phyloP scores from a whole-genome alignment of 805 yeast species.

The Zygotorulaspora florentina region DNA sequence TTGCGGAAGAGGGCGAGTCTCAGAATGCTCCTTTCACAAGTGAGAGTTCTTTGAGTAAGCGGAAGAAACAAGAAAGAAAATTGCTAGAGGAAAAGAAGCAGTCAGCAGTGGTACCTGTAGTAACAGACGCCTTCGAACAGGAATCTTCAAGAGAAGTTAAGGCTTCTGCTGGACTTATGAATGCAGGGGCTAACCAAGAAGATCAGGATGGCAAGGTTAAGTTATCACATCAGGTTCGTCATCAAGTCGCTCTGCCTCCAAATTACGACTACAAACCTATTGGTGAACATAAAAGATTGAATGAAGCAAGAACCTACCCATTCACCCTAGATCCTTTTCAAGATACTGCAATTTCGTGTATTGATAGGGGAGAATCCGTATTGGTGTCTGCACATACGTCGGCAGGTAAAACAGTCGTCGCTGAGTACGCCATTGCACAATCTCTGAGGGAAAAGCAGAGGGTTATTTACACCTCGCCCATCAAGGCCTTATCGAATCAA shows the following conservation, averaged over 20 bases:
- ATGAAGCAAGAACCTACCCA: conserved; percentile 87
- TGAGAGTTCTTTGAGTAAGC: conserved; percentile 20
- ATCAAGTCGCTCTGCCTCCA: conserved; percentile 95
- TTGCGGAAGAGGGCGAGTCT: conserved; percentile 15
- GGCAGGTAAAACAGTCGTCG: conserved; percentile 96
- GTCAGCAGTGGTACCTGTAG: conserved; percentile 60
- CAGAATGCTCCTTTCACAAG: conserved; percentile 3
- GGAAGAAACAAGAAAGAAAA: conserved; percentile 30
- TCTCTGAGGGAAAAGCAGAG: conserved; percentile 87
- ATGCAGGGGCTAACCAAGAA: conserved; percentile 36
- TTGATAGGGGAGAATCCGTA: conserved; percentile 90
- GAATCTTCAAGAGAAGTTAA: conserved; percentile 86
- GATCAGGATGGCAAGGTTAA: conserved; percentile 54
- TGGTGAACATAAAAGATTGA: conserved; percentile 71
- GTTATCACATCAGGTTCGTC: conserved; percentile 90
- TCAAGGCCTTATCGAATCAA: conserved; percentile 91
- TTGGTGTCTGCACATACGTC: conserved; percentile 97
- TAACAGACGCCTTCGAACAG: conserved; percentile 80
- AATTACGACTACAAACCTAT: conserved; percentile 84
- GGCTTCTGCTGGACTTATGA: conserved; percentile 69
- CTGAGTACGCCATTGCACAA: conserved; percentile 95
- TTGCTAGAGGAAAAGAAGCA: conserved; percentile 39
- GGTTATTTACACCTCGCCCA: conserved; percentile 93
- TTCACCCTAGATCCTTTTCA: conserved; percentile 95
- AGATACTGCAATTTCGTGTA: conserved; percentile 93